Conservation (phyloP, 805 yeast genomes). For the Zygosaccharomyces gambellarensis region DNA sequence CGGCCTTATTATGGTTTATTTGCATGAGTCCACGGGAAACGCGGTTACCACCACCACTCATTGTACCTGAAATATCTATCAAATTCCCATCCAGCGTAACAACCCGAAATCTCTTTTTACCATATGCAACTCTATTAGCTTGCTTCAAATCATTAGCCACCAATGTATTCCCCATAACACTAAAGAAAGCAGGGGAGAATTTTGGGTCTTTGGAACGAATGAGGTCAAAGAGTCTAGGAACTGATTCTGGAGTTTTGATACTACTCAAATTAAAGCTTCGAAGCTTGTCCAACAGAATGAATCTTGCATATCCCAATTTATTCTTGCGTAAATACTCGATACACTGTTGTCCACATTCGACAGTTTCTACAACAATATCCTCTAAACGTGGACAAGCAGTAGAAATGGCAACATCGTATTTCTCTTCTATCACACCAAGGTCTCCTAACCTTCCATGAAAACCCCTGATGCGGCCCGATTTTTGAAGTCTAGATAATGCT, state of each 20-base stretch:
- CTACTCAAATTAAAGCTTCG: constrained; percentile 54
- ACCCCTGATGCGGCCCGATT: constrained; percentile 78
- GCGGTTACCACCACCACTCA: constrained; percentile 91
- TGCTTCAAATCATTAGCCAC: constrained; percentile 74
- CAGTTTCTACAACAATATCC: constrained; percentile 85
- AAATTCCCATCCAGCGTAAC: constrained; percentile 90
- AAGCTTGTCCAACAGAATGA: constrained; percentile 73
- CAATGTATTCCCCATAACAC: constrained; percentile 79
- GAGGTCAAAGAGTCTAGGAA: constrained; percentile 80
- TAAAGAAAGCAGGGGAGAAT: constrained; percentile 84
- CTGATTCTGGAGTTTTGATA: constrained; percentile 67
- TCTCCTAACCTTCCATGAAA: constrained; percentile 90
- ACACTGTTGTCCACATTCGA: constrained; percentile 67
- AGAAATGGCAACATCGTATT: constrained; percentile 88
- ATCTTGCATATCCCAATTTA: constrained; percentile 82
- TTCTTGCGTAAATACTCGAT: constrained; percentile 79
- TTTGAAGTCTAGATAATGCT: constrained; percentile 62
- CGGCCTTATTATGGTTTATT: constrained; percentile 28
- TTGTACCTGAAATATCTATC: constrained; percentile 89
- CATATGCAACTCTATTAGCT: constrained; percentile 87
- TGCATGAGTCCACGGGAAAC: constrained; percentile 75
- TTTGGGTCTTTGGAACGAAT: constrained; percentile 60
- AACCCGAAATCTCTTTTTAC: constrained; percentile 73
- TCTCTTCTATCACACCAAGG: constrained; percentile 82
- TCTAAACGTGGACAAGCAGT: constrained; percentile 91